phyloP scores from a whole-genome alignment of 1,284 basidiomycete genomes.

The Mycosarcoma mackinlayi region DNA sequence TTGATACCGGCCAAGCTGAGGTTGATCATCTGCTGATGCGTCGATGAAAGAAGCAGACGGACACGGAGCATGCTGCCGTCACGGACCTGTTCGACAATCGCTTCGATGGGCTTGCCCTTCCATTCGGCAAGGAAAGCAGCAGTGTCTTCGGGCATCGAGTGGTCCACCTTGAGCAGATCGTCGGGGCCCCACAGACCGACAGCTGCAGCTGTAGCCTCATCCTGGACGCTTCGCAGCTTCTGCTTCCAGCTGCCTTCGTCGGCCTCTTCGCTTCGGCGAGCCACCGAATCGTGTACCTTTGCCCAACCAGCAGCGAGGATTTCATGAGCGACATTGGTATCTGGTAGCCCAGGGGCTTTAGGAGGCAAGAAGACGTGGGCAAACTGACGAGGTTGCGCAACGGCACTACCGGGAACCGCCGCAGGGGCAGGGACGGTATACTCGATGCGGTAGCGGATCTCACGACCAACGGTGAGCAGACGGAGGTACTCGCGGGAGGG shows the following conservation, averaged over 20 bases:
- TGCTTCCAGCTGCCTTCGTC: conserved; percentile 78
- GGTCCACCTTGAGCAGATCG: conserved; percentile 71
- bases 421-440: conserved; percentile 78
- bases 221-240: conserved; percentile 76
- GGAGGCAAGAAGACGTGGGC: conserved; percentile 63
- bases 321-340: conserved; percentile 73
- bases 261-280: conserved; percentile 70
- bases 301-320: conserved; percentile 88
- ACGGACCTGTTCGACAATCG: conserved; percentile 89
- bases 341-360: conserved; percentile 53
- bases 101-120: conserved; percentile 89
- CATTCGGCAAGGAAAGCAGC: conserved; percentile 88
- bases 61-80: conserved; percentile 91
- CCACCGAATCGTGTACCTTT: conserved; percentile 83
- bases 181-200: conserved; percentile 88
- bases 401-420: conserved; percentile 78
- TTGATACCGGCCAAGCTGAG: conserved; percentile 66
- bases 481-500: conserved; percentile 93
- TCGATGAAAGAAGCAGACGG: conserved; percentile 85
- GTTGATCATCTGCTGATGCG: conserved; percentile 87
- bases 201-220: conserved; percentile 80
- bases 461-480: conserved; percentile 84
- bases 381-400: conserved; percentile 68
- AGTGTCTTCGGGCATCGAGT: conserved; percentile 89
- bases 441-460: conserved; percentile 80